Evolutionary conservation across 257 asterid genomes (phyloP).

Genomic region (Solanum raphanifolium): DNA sequence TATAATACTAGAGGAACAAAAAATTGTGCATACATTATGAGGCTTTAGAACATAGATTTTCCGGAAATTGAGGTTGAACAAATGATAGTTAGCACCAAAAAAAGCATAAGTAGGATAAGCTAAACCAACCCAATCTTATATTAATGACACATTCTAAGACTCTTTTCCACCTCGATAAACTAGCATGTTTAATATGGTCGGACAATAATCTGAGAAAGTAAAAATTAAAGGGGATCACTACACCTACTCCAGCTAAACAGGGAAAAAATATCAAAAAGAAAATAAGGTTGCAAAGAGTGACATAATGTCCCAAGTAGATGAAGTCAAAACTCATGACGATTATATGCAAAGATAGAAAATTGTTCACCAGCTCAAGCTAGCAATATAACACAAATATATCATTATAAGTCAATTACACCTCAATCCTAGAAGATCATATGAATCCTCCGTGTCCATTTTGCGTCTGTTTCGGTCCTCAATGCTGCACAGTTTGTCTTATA

Average conservation of each 20-base stretch:
- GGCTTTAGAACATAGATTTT: background rate
- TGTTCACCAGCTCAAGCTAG: background rate
- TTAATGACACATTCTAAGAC: background rate
- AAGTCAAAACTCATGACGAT: background rate
- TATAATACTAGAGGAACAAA: background rate
- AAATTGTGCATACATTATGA: background rate
- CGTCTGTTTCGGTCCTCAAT: background rate
- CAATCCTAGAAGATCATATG: background rate
- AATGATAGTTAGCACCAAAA: background rate
- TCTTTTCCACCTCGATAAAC: background rate
- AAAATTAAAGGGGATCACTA: background rate
- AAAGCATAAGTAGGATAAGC: background rate
- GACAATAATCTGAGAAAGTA: background rate
- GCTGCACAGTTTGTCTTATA: background rate
- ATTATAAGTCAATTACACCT: background rate
- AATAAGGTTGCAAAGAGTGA: background rate
- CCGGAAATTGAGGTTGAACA: background rate
- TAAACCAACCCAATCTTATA: background rate
- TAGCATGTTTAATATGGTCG: background rate
- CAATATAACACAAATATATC: background rate
- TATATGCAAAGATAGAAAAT: background rate
- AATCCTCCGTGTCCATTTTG: background rate
- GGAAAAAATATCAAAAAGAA: background rate
- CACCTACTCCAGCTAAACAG: background rate
- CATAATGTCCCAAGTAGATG: background rate